A percentile compares a stretch with the other conserved stretches of the same genome.
Evolutionary conservation across 805 yeast genomes (phyloP).

Genomic region (Maudiozyma turicensis): DNA sequence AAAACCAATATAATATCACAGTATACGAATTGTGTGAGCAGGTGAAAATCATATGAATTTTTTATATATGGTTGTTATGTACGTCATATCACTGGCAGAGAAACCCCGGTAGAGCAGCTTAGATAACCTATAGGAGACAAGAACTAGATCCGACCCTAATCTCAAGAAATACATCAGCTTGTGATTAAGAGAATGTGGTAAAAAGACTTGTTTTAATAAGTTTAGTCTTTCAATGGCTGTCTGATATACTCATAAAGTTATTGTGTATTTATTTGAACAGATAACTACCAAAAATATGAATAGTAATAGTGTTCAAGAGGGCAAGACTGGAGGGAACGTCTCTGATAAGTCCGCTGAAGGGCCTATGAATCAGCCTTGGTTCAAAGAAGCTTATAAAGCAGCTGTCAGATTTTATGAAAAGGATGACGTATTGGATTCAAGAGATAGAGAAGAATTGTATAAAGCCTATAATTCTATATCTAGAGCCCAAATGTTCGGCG

Average conservation of each 20-base stretch:
- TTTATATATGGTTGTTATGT: background rate
- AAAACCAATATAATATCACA: too few relatives aligned
- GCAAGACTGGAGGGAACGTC: background rate
- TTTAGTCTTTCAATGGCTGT: too few relatives aligned
- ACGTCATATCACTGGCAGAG: too few relatives aligned
- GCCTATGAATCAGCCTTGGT: constrained; percentile 20
- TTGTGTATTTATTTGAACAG: too few relatives aligned
- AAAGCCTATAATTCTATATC: constrained; percentile 31
- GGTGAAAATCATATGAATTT: background rate
- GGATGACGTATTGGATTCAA: constrained; percentile 34
- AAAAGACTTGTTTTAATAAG: too few relatives aligned
- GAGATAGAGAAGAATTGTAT: constrained; percentile 36
- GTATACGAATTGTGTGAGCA: background rate
- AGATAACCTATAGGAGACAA: too few relatives aligned
- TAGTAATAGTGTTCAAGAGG: background rate
- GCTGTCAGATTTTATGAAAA: constrained; percentile 41
- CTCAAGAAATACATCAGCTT: too few relatives aligned
- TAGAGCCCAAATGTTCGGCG: constrained; percentile 28
- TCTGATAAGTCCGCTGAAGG: background rate
- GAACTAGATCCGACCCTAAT: too few relatives aligned
- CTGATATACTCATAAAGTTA: too few relatives aligned
- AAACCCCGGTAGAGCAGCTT: too few relatives aligned
- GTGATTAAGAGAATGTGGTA: too few relatives aligned
- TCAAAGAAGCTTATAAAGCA: constrained; percentile 32
- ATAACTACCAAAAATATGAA: background rate